Evolutionary conservation across 345 rosid species (phyloP).

Genomic region (Linum usitatissimum): DNA sequence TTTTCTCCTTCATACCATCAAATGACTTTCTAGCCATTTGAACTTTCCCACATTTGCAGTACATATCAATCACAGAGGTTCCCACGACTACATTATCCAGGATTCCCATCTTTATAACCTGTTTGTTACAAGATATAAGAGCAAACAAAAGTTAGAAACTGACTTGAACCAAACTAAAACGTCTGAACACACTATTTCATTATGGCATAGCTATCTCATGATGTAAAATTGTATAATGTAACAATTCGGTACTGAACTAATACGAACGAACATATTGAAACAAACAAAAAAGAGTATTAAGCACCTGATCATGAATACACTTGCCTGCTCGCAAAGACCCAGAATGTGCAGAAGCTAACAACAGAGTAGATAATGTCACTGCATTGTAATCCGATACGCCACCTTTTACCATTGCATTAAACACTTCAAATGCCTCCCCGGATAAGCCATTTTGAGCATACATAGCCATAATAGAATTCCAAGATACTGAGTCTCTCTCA

Average conservation of each 20-base stretch:
- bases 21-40: slow-evolving; percentile 57
- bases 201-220: not conserved
- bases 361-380: slow-evolving; percentile 55
- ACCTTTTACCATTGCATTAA: slow-evolving; percentile 33
- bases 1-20: slow-evolving; percentile 52
- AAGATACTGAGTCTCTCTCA: slow-evolving; percentile 55
- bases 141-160: slow-evolving; percentile 8
- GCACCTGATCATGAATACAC: slow-evolving; percentile 73
- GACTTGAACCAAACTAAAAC: not conserved
- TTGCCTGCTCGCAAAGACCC: slow-evolving; percentile 57
- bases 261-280: no score
- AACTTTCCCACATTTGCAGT: slow-evolving; percentile 75
- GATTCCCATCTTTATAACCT: slow-evolving; percentile 70
- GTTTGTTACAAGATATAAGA: slow-evolving; percentile 6
- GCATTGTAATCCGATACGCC: slow-evolving; percentile 40
- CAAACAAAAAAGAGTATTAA: not conserved
- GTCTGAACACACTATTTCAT: not conserved
- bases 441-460: slow-evolving; percentile 66
- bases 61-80: slow-evolving; percentile 74
- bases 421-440: slow-evolving; percentile 47
- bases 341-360: slow-evolving; percentile 61
- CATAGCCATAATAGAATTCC: slow-evolving; percentile 69
- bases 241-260: no score
- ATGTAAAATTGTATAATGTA: not conserved
- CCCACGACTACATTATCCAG: slow-evolving; percentile 55